Conservation (phyloP, 2,329 filamentous ascomycete genomes). For the Colletotrichum lindemuthianum region DNA sequence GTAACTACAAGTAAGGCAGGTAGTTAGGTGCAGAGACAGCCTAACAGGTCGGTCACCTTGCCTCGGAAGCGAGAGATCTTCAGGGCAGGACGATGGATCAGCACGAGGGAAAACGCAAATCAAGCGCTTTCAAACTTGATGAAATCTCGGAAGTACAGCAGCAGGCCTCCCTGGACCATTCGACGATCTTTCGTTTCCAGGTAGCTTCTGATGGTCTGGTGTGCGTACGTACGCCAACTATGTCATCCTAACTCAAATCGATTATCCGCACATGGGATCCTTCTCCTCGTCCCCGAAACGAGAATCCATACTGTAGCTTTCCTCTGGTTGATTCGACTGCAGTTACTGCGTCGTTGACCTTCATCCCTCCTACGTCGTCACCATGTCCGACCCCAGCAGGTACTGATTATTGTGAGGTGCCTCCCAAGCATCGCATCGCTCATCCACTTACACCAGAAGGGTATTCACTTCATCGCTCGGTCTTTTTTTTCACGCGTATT, state of each 20-base stretch:
- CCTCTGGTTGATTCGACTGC: no score
- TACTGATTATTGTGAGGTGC: no score
- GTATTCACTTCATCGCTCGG: constrained; percentile 21
- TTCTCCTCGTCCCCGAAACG: not conserved
- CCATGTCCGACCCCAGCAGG: not conserved
- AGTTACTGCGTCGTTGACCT: not conserved
- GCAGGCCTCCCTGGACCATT: not conserved
- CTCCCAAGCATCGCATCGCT: no score
- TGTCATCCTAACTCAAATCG: not conserved
- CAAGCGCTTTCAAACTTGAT: not conserved
- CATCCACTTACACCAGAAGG: not conserved
- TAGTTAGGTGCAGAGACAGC: no score
- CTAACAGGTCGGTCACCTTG: no score
- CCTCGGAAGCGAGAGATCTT: constrained; percentile 4
- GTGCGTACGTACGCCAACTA: constrained; percentile 17
- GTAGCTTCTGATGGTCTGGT: not conserved
- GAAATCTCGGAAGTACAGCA: constrained; percentile 1
- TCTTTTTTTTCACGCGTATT: not conserved
- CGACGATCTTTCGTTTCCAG: not conserved
- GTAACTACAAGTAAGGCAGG: no score
- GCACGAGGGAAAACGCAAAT: not conserved
- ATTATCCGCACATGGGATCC: constrained; percentile 20
- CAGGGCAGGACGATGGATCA: constrained; percentile 18
- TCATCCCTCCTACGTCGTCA: not conserved
- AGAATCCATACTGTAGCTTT: not conserved